Base-by-base conservation (phyloP, 495 filamentous ascomycete species). In the Penicillium steckii region DNA sequence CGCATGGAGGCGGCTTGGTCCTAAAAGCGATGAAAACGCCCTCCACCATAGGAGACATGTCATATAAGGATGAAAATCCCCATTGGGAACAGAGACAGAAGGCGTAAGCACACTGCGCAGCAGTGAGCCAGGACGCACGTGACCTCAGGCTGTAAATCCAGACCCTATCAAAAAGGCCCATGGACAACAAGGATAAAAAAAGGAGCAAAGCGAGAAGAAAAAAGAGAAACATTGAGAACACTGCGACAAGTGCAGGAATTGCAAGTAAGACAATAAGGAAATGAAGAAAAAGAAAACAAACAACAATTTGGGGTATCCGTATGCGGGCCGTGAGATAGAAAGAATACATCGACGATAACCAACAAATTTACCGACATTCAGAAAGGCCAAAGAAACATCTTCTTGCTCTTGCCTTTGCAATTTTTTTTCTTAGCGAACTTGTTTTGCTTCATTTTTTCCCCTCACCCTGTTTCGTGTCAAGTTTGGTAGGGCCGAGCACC, bases 51-150 rank as follows among this genome's bases (percentile, higher is more conserved):
- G 4, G 29, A 32, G 29, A 32, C 8, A 32, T 13, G n/a, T 4
- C 4, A 27, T 5, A 27, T 27, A 13, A 13, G n/a, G n/a, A 32
- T n/a, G 29, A 13, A 32, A 30, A 32, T n/a, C n/a, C n/a, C n/a
- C n/a, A n/a, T n/a, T n/a, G n/a, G n/a, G n/a, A n/a, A n/a, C 29
- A 26, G 35, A 50, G 26, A 25, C 38, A 23, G 18, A 41, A 2
- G 8, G 38, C 18, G 38, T 41, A 41, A 23, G n/a, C 4, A 45
- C 43, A 45, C 43, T 45, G 43, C 43, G 43, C 43, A 45, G 43
- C 43, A 45, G 43, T 45, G 24, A 21, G 23, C 24, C 41, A 24
- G 13, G 15, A 29, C 33, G 19, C 30, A 35, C 29, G n/a, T 40
- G 30, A 45, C 40, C 35, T 42, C 32, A 6, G 10, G 3, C 3